Base-by-base conservation (phyloP, 2,329 filamentous ascomycete species). In the Lecanosticta acicola region DNA sequence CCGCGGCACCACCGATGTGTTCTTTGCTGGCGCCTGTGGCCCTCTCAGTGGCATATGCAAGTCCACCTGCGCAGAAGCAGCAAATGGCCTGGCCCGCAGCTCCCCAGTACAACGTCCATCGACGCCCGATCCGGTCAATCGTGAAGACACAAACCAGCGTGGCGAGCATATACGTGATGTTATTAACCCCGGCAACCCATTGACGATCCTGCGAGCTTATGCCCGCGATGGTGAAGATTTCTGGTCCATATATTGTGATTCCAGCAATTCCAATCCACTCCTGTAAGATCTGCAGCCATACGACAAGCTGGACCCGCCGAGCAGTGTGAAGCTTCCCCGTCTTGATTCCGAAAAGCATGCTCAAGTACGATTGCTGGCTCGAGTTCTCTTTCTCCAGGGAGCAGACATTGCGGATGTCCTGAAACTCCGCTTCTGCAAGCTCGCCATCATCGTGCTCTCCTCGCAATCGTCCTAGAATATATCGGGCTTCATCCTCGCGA, bases 361-460 rank as follows among this genome's bases (percentile, higher is more conserved):
- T 51, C 34, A 54, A 61, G 43, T 66, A 66, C 14, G 53, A 60
- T 19, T 62, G 58, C 29, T 53, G 52, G 7, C 55, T 54, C 1
- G 61, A 53, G 3, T 61, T 68, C 35, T 66, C 57, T 37, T 60
- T 51, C 55, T 88, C 84, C 11, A 83, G 69, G 41, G 76, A 73
- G 11, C 78, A 76, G 11, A 84, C 79, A 47, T 75, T 78, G 45
- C 75, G 71, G 50, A 89, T 87, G 47, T 88, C 84, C 24, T 78
- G 73, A 50, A 82, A 83, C 60, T 89, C 84, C 0, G 72, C 70
- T 34, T 84, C 74, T 2, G 81, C 80, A 1, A 72, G 69, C 35
- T 5, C 35, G 4, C 35, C 45, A 11, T 53, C 56, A 26, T 58
- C 77, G 20, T 60, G 57, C 32, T 61, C 76, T 1, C 84, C 84